A percentile compares a stretch with the other conserved stretches of the same genome.
phyloP scores from a whole-genome alignment of 2,329 filamentous ascomycete genomes.

The Aureobasidium sp. region DNA sequence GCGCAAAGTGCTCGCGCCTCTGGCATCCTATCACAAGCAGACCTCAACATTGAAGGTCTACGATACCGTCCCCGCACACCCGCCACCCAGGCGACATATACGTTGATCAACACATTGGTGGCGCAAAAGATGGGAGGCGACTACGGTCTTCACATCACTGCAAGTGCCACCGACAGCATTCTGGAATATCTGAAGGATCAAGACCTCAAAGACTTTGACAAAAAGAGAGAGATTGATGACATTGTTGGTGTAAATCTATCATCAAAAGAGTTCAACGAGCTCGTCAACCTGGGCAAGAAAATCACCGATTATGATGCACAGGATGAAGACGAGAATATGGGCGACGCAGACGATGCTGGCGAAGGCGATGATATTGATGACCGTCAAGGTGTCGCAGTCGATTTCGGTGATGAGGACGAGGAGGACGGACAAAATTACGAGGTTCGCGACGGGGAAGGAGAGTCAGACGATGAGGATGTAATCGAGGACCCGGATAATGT shows the following conservation, averaged over 20 bases:
- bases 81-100: slow-evolving; percentile 86
- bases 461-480: slow-evolving; percentile 60
- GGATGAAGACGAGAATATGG: slow-evolving; percentile 87
- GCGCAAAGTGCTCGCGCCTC: slow-evolving; percentile 59
- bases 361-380: slow-evolving; percentile 79
- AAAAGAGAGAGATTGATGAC: slow-evolving; percentile 96
- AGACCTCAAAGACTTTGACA: slow-evolving; percentile 92
- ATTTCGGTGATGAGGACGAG: slow-evolving; percentile 88
- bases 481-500: slow-evolving; percentile 11
- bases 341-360: slow-evolving; percentile 54
- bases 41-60: slow-evolving; percentile 83
- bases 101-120: slow-evolving; percentile 87
- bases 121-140: slow-evolving; percentile 86
- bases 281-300: slow-evolving; percentile 95
- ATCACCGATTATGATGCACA: slow-evolving; percentile 97
- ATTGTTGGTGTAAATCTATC: slow-evolving; percentile 75
- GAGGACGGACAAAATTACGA: slow-evolving; percentile 75
- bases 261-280: slow-evolving; percentile 90
- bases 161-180: slow-evolving; percentile 87
- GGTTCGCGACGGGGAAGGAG: slow-evolving; percentile 71
- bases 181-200: slow-evolving; percentile 92
- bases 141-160: slow-evolving; percentile 82
- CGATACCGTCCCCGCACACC: slow-evolving; percentile 86
- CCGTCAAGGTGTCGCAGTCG: slow-evolving; percentile 91
- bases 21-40: slow-evolving; percentile 75